These are phyloP conservation scores for Chalciporus chontae DNA, from an alignment of 768 basidiomycete species.

Conservation along the genomic window DNA sequence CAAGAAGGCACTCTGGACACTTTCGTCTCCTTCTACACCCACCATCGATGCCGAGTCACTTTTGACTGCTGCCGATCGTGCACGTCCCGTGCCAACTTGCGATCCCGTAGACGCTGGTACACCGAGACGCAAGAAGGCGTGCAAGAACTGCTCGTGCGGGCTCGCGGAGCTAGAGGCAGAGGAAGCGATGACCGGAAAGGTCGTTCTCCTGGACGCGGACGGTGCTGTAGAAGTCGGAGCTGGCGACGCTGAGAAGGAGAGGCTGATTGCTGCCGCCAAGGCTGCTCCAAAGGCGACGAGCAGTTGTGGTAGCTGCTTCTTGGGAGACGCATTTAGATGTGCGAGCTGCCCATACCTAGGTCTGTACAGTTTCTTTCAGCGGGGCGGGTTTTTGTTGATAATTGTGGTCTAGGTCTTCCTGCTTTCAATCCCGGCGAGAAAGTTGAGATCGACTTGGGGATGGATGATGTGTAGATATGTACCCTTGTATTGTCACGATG, in stretches of 20 bases:
- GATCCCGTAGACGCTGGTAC: constrained; percentile 53
- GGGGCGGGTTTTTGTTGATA: constrained; percentile 8
- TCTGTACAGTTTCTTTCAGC: constrained; percentile 40
- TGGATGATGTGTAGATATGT: constrained; percentile 74
- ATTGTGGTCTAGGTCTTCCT: constrained; percentile 71
- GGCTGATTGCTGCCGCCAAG: constrained; percentile 60
- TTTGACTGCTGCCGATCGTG: constrained; percentile 78
- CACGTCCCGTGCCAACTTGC: constrained; percentile 72
- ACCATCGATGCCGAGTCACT: constrained; percentile 80
- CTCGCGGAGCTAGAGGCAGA: constrained; percentile 89
- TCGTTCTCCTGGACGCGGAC: constrained; percentile 64
- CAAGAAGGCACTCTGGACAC: constrained; percentile 88
- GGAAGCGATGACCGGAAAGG: constrained; percentile 57
- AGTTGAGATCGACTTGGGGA: constrained; percentile 84
- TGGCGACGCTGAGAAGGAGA: constrained; percentile 57
- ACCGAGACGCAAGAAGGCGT: constrained; percentile 82
- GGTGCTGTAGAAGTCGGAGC: constrained; percentile 58
- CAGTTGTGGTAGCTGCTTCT: constrained; percentile 95
- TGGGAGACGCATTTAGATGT: constrained; percentile 98
- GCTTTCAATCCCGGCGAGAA: constrained; percentile 99
- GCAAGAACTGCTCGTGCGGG: constrained; percentile 97
- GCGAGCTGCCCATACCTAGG: constrained; percentile 94
- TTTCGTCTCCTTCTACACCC: constrained; percentile 66
- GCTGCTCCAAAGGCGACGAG: constrained; percentile 86
- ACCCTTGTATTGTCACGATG: background rate